Percentiles rank a stretch among this genome's conserved stretches.
Evolutionary conservation across 805 yeast genomes (phyloP).

Genomic region (Ogataea nakhonphanomensis): DNA sequence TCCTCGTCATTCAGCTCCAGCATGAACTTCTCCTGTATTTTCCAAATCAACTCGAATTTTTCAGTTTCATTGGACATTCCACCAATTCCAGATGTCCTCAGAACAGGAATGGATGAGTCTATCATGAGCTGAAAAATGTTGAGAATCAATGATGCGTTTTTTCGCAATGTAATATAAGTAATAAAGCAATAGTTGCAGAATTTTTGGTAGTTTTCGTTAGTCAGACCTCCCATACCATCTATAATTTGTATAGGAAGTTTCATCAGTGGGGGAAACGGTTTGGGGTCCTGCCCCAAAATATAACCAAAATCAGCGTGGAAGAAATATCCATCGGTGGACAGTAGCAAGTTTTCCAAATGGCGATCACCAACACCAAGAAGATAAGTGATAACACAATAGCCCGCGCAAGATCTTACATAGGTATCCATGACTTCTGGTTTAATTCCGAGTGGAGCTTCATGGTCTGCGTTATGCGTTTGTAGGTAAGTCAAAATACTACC

Average conservation of each 20-base stretch:
- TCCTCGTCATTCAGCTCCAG: conserved; percentile 93
- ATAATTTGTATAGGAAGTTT: conserved; percentile 94
- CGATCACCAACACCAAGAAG: conserved; percentile 96
- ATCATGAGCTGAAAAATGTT: conserved; percentile 92
- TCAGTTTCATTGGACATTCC: conserved; percentile 48
- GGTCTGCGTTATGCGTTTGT: conserved; percentile 60
- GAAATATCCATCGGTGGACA: conserved; percentile 78
- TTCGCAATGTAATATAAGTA: conserved; percentile 84
- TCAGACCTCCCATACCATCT: conserved; percentile 96
- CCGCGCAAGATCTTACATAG: conserved; percentile 93
- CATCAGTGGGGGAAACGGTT: conserved; percentile 98
- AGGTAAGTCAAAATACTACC: conserved; percentile 71
- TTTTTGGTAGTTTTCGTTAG: conserved; percentile 77
- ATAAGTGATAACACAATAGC: conserved; percentile 95
- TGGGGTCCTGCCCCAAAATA: conserved; percentile 94
- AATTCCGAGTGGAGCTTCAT: conserved; percentile 43
- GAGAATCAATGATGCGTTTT: conserved; percentile 83
- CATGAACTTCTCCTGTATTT: conserved; percentile 92
- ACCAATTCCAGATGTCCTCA: conserved; percentile 39
- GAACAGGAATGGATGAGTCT: conserved; percentile 88
- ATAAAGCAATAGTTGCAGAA: conserved; percentile 94
- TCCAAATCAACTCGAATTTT: conserved; percentile 80
- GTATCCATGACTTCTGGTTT: conserved; percentile 79
- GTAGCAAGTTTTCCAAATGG: conserved; percentile 82
- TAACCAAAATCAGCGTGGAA: conserved; percentile 99